Evolutionary conservation across 768 basidiomycete species (phyloP).

Genomic region (Rhodotorula graminis): DNA sequence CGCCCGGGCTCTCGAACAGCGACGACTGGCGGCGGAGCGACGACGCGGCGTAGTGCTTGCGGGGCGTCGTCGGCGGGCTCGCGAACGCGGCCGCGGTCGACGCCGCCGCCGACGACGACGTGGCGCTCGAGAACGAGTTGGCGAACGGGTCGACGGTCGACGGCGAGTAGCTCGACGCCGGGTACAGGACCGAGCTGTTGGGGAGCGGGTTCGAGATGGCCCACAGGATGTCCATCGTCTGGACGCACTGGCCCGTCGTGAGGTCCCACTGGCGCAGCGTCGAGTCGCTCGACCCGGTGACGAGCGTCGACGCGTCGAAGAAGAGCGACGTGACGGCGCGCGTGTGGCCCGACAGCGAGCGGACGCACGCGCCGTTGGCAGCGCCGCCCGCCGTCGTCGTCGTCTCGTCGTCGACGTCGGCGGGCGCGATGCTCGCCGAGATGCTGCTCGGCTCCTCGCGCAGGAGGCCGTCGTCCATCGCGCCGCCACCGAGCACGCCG

Average conservation of each 20-base stretch:
- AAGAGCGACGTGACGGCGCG: slow-evolving; percentile 89
- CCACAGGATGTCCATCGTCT: slow-evolving; percentile 99
- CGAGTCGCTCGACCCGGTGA: slow-evolving; percentile 96
- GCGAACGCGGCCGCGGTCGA: too few relatives aligned
- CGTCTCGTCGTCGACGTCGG: slow-evolving; percentile 48
- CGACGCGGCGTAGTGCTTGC: slow-evolving; percentile 38
- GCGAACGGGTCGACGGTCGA: slow-evolving; percentile 29
- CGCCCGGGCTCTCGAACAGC: slow-evolving; percentile 50
- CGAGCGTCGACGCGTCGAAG: slow-evolving; percentile 88
- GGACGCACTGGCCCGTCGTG: slow-evolving; percentile 91
- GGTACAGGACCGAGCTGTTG: slow-evolving; percentile 22
- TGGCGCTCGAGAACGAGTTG: slow-evolving; percentile 7
- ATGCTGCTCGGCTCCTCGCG: slow-evolving; percentile 6
- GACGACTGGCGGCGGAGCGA: slow-evolving; percentile 40
- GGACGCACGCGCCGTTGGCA: slow-evolving; percentile 59
- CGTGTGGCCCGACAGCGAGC: slow-evolving; percentile 81
- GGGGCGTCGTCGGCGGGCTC: slow-evolving; percentile 7
- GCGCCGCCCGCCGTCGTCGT: slow-evolving; percentile 46
- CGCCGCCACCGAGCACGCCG: not conserved
- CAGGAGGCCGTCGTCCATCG: slow-evolving; percentile 28
- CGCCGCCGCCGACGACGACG: not conserved
- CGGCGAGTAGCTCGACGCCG: slow-evolving; percentile 31
- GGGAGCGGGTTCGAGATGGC: slow-evolving; percentile 83
- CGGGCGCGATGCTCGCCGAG: slow-evolving; percentile 33
- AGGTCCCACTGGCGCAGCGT: slow-evolving; percentile 98